Base-by-base conservation (phyloP, 2,329 filamentous ascomycete species). In the Penicillium sp. region DNA sequence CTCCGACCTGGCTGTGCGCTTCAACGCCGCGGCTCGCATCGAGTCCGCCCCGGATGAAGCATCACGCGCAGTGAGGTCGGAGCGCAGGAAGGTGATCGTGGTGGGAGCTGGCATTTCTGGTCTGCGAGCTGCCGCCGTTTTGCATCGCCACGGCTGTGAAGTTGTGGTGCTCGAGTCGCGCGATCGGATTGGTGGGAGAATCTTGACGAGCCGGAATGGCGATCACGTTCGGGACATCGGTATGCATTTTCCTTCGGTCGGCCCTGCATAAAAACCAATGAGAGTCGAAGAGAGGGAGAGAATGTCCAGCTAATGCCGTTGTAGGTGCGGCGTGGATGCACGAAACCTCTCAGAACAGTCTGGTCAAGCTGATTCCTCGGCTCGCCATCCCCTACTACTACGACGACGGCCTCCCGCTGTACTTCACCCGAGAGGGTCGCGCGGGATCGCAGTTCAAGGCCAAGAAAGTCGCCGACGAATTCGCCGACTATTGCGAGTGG, bases 401-500 rank as follows among this genome's bases (percentile, higher is more conserved):
- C 50, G 68, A 71, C 50, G 68, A 71, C 38, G 68, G 68, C 8
- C 56, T 64, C 8, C 65, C 68, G 17, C 39, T 70, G 35, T 69
- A 68, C 49, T 69, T 64, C 39, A 70, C 68, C 26, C 60, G 64
- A 38, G 62, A 70, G 30, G 68, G 68, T 33, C 60, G 65, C 43
- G 62, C 67, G 29, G 68, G 68, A 18, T 60, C 65, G 30, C 68
- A 71, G 47, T 70, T 70, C 62, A 71, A 71, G 40, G 68, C 67
- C 14, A 71, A 71, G 53, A 71, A 71, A 44, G 67, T 70, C 16
- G 67, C 67, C 35, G 68, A 71, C 52, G 68, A 71, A 50, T 70
- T 69, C 43, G 68, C 67, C 19, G 67, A 70, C 46, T 67, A 67
- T 38, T 59, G 58, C 44, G 63, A 67, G 38, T 66, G 62, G 60